phyloP scores from a whole-genome alignment of 306 rosid species.

The Cercis canadensis region DNA sequence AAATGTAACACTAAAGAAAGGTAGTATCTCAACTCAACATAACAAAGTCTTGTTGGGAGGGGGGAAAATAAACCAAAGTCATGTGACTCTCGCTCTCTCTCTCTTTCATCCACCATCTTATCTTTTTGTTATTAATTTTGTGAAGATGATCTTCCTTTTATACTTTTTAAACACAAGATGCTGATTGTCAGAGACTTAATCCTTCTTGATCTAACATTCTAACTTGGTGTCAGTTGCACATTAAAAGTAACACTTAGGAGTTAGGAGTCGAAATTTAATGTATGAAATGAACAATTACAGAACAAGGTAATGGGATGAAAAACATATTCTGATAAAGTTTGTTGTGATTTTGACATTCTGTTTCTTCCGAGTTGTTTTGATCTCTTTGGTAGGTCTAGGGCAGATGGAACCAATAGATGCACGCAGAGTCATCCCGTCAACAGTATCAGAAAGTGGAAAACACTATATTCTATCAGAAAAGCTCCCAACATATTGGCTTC shows the following conservation, averaged over 20 bases:
- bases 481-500: constrained; percentile 34
- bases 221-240: constrained; percentile 46
- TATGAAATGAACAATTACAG: constrained; percentile 2
- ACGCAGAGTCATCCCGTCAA: constrained; percentile 46
- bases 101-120: constrained; percentile 26
- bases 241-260: constrained; percentile 35
- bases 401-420: constrained; percentile 58
- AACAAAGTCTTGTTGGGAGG: constrained; percentile 27
- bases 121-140: constrained; percentile 39
- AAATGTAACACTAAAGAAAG: constrained; percentile 56
- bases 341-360: constrained; percentile 44
- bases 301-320: constrained; percentile 19
- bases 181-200: constrained; percentile 41
- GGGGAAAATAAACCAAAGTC: constrained; percentile 29
- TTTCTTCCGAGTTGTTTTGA: constrained; percentile 45
- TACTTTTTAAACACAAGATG: constrained; percentile 37
- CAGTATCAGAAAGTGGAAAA: constrained; percentile 41
- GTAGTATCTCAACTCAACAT: constrained; percentile 41
- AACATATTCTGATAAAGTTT: constrained; percentile 35
- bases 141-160: constrained; percentile 5
- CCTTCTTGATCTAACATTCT: constrained; percentile 32
- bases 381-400: constrained; percentile 45
- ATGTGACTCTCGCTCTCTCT: constrained; percentile 43
- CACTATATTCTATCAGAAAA: constrained; percentile 46
- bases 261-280: constrained; percentile 8